Evolutionary conservation across 1,284 basidiomycete species (phyloP), one percentile per base, ranked within the genome.

Genomic region (Fomes fomentarius): DNA sequence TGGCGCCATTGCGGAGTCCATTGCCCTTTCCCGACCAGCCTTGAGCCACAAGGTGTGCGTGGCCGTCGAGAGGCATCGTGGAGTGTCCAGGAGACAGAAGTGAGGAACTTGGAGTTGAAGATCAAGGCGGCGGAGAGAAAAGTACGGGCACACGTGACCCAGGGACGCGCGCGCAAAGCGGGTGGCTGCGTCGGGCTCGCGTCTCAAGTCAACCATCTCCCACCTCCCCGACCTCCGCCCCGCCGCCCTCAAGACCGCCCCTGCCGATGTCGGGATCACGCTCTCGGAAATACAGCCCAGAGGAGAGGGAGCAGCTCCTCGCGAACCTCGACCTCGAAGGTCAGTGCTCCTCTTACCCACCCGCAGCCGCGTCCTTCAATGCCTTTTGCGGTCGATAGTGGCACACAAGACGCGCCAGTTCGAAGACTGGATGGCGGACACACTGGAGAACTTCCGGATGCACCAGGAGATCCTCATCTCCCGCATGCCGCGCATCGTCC

Each of bases 11-110:
- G 25, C 88, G 82, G 28, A 92, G 81, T 17, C 83, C 90, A 24
- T 79, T 84, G 1, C 94, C 94, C 62, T 86, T 85, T 0, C 94
- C 94, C 41, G 83, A 73, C 94, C 94, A 97, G 57, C 94, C 94
- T 68, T 94, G 93, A 9, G 85, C 77, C 10, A 86, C 78, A 4
- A 97, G 82, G 70, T 92, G 92, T 22, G 80, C 79, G 63, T 92
- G 84, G 6, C 90, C 84, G 71, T 93, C 88, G 50, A 94, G 77
- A 64, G 87, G 83, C 88, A 89, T 89, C 12, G 33, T 15, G 22
- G 22, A 39, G 25, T n/a, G n/a, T 22, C 19, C 28, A 8, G 12
- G 21, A 34, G 30, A 34, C 19, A 14, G 39, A 21, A 14, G 17
- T 11, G 15, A 21, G 28, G 4, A 17, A 30, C 1, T 9, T 14